phyloP scores from a whole-genome alignment of 352 stramenopile genomes.

The Pythium volutum region DNA sequence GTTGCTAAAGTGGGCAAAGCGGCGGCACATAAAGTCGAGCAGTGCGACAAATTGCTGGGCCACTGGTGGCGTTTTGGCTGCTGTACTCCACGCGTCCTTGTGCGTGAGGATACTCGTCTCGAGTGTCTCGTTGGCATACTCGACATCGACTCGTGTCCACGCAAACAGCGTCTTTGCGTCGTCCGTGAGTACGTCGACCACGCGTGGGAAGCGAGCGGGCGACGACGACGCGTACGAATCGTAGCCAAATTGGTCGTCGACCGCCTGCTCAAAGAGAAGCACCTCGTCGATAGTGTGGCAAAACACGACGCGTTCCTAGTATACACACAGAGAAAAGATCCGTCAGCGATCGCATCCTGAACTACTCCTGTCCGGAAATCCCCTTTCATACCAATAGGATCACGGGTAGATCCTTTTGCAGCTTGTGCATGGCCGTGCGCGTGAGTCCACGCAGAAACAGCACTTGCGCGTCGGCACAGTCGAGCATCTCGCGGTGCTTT shows the following conservation, averaged over 20 bases:
- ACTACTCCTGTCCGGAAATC: neutral
- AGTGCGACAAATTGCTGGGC: conserved; percentile 43
- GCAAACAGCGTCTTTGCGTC: conserved; percentile 50
- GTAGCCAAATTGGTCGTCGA: conserved; percentile 68
- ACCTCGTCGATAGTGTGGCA: conserved; percentile 78
- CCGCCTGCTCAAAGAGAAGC: conserved; percentile 60
- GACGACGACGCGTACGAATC: conserved; percentile 41
- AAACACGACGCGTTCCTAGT: conserved; percentile 25
- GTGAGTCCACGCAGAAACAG: conserved; percentile 56
- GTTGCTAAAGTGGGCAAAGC: conserved; percentile 58
- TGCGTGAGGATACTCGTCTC: neutral
- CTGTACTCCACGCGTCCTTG: conserved; percentile 10
- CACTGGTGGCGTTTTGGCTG: neutral
- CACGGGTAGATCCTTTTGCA: conserved; percentile 42
- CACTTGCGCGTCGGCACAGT: conserved; percentile 59
- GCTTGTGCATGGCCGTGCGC: conserved; percentile 39
- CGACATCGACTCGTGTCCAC: conserved; percentile 59
- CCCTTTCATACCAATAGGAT: conserved; percentile 33
- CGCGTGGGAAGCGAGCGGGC: conserved; percentile 44
- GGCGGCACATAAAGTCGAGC: conserved; percentile 65
- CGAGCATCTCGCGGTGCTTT: conserved; percentile 36
- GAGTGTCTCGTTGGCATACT: conserved; percentile 50
- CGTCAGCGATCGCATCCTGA: neutral
- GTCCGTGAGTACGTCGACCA: conserved; percentile 60
- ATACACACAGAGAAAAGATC: neutral